phyloP scores from a whole-genome alignment of 495 filamentous ascomycete genomes.

The Aspergillus wentii region DNA sequence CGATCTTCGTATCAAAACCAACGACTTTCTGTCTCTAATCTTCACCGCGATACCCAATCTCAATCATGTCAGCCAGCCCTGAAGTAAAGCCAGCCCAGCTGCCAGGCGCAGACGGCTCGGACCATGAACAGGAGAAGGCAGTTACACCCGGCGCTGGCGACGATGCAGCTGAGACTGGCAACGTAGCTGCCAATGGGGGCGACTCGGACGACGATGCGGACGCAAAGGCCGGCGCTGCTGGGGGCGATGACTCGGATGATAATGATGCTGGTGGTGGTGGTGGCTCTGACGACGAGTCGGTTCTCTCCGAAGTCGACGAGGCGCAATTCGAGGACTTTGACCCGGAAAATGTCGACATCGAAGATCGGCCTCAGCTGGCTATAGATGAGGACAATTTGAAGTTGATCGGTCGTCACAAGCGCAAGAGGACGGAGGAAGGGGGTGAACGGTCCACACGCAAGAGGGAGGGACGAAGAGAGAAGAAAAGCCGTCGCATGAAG shows the following conservation, averaged over 20 bases:
- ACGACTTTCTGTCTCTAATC: background rate
- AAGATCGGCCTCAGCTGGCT: conserved; percentile 69
- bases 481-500: conserved; percentile 62
- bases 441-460: conserved; percentile 58
- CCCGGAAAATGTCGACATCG: conserved; percentile 66
- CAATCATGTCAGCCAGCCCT: conserved; percentile 39
- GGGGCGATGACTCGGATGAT: conserved; percentile 9
- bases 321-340: conserved; percentile 91
- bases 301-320: conserved; percentile 92
- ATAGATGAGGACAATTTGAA: conserved; percentile 87
- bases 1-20: background rate
- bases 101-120: conserved; percentile 15
- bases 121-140: conserved; percentile 15
- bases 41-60: background rate
- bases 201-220: conserved; percentile 11
- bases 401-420: conserved; percentile 68
- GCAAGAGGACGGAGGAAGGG: conserved; percentile 66
- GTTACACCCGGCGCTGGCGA: conserved; percentile 12
- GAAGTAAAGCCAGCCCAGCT: conserved; percentile 20
- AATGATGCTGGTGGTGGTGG: conserved; percentile 26
- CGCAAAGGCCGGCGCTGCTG: conserved; percentile 9
- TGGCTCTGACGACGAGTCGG: conserved; percentile 74
- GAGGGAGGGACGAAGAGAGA: conserved; percentile 71
- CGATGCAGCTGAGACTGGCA: background rate
- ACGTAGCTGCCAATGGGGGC: conserved; percentile 9